A percentile compares a stretch with the other conserved stretches of the same genome.
Conservation (phyloP, 495 filamentous ascomycete genomes). For the Aspergillus diversus region DNA sequence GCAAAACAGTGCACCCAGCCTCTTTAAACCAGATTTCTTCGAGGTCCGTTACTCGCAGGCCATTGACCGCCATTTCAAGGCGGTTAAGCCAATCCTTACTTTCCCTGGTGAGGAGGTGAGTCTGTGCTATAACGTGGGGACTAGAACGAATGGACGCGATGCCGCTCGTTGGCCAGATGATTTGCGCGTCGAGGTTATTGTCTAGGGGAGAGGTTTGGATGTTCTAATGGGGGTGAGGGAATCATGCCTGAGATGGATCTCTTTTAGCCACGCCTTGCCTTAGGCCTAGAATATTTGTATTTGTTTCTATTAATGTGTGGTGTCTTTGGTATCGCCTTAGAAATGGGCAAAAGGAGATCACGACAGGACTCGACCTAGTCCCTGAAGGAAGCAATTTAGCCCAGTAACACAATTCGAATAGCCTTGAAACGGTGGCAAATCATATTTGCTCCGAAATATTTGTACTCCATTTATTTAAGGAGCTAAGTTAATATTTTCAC, state of each 20-base stretch:
- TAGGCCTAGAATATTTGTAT: too few species aligned
- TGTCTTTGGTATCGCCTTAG: too few species aligned
- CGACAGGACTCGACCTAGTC: too few species aligned
- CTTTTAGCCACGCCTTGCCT: background rate
- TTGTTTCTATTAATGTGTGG: too few species aligned
- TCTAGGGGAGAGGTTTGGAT: too few species aligned
- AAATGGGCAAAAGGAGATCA: too few species aligned
- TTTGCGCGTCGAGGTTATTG: slow-evolving; percentile 1
- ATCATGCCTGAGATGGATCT: background rate
- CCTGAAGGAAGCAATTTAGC: too few species aligned
- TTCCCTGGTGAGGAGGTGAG: slow-evolving; percentile 19
- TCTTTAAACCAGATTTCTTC: slow-evolving; percentile 27
- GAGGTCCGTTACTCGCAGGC: slow-evolving; percentile 14
- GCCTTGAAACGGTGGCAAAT: too few species aligned
- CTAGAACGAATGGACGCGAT: slow-evolving; percentile 32
- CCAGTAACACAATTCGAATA: too few species aligned
- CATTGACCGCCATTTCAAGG: slow-evolving; percentile 3
- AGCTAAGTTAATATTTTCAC: too few species aligned
- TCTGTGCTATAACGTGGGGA: slow-evolving; percentile 28
- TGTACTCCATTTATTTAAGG: too few species aligned
- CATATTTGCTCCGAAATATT: too few species aligned
- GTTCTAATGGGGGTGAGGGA: background rate
- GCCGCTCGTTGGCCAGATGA: slow-evolving; percentile 20
- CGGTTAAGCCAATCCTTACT: slow-evolving; percentile 18
- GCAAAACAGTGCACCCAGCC: background rate